phyloP scores from a whole-genome alignment of 176 grass and related monocot species.

The Oryza brachyantha region DNA sequence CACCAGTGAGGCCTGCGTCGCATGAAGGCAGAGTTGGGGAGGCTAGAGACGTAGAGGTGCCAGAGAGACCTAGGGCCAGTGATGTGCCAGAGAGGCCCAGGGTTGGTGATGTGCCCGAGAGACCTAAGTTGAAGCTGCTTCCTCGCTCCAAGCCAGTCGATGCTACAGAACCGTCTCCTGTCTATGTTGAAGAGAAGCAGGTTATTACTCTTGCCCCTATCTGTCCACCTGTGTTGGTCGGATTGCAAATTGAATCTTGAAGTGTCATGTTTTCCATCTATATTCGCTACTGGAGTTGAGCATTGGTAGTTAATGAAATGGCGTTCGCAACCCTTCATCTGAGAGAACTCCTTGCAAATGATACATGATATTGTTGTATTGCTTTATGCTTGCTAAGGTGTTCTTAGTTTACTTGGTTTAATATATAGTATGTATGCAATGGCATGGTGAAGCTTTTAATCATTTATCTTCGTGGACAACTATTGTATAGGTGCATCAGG shows the following conservation, averaged over 20 bases:
- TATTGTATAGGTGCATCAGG: conserved; percentile 41
- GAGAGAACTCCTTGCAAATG: not conserved
- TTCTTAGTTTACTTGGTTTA: not conserved
- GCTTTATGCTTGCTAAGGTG: not conserved
- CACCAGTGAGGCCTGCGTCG: conserved; percentile 51
- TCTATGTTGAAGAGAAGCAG: conserved; percentile 64
- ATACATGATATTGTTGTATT: conserved; percentile 10
- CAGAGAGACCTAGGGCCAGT: not conserved
- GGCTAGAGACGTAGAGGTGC: conserved; percentile 32
- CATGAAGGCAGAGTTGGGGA: conserved; percentile 64
- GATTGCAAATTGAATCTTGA: not conserved
- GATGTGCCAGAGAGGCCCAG: not conserved
- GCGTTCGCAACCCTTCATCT: not conserved
- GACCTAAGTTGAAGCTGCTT: conserved; percentile 80
- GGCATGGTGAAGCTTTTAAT: not conserved
- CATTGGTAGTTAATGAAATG: not conserved
- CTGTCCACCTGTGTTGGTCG: not conserved
- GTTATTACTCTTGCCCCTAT: conserved; percentile 29
- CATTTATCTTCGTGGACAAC: conserved; percentile 7
- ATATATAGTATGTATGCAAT: not conserved
- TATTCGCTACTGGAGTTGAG: not conserved
- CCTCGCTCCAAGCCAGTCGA: conserved; percentile 75
- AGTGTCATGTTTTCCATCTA: not conserved
- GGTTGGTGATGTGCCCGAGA: conserved; percentile 24
- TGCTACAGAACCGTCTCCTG: conserved; percentile 39